These are phyloP conservation scores for Roridomyces roridus DNA, from an alignment of 768 basidiomycete genomes.

Conservation along the genomic window DNA sequence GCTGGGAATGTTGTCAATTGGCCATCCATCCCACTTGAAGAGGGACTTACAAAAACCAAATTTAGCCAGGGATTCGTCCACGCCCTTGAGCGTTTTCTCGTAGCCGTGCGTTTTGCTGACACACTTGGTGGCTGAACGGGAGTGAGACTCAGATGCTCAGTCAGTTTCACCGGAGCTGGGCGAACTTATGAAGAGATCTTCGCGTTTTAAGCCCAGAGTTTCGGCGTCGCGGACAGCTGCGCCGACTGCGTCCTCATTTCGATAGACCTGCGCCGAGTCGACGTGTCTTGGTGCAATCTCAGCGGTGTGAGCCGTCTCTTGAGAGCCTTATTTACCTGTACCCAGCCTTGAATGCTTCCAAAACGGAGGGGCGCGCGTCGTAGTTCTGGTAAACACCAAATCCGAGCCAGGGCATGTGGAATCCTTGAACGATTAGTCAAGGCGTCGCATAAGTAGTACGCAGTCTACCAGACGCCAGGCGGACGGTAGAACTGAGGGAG, in stretches of 20 bases:
- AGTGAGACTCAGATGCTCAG: too few relatives aligned
- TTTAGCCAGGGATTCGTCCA: conserved; percentile 65
- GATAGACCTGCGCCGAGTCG: conserved; percentile 75
- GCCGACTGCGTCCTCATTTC: conserved; percentile 68
- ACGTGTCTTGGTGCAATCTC: conserved; percentile 55
- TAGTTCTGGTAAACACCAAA: conserved; percentile 69
- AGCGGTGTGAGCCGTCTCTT: conserved; percentile 13
- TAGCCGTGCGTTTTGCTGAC: conserved; percentile 65
- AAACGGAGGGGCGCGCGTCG: conserved; percentile 49
- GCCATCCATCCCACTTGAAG: not conserved
- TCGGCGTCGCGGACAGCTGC: conserved; percentile 61
- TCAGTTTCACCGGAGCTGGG: conserved; percentile 23
- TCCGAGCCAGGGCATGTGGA: conserved; percentile 61
- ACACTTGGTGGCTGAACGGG: conserved; percentile 66
- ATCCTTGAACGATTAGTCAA: conserved; percentile 35
- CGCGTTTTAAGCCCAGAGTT: conserved; percentile 45
- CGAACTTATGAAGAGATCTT: conserved; percentile 77
- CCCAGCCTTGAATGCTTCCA: conserved; percentile 64
- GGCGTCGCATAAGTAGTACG: too few relatives aligned
- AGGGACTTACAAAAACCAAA: conserved; percentile 61
- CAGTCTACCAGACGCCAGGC: too few relatives aligned
- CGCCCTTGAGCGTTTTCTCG: conserved; percentile 59
- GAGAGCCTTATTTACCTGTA: conserved; percentile 52
- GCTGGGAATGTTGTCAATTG: conserved; percentile 37
- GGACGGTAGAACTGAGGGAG: too few relatives aligned